These are phyloP conservation scores for Aspergillus piperis DNA, from an alignment of 2,329 filamentous ascomycete species.

Conservation along the genomic window DNA sequence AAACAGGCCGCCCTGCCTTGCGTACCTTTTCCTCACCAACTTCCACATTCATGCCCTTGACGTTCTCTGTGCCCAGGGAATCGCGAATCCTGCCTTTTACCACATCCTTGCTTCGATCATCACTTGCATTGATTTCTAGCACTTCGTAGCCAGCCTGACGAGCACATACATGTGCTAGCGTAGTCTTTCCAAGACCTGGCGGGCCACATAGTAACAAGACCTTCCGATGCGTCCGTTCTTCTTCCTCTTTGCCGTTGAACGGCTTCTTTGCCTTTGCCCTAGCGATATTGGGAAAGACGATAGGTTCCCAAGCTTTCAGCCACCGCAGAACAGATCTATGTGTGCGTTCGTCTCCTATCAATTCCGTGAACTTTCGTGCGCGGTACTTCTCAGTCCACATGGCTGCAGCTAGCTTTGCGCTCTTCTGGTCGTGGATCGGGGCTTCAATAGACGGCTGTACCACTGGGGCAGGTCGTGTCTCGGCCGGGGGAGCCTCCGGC, in stretches of 20 bases:
- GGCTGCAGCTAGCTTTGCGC: slow-evolving; percentile 35
- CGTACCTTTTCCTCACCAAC: slow-evolving; percentile 54
- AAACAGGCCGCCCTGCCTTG: slow-evolving; percentile 82
- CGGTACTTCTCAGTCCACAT: slow-evolving; percentile 98
- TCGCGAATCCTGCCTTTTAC: slow-evolving; percentile 90
- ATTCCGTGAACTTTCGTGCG: slow-evolving; percentile 84
- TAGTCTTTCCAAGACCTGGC: slow-evolving; percentile 93
- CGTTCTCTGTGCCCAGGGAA: slow-evolving; percentile 89
- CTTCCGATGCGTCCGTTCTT: slow-evolving; percentile 79
- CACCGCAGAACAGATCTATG: slow-evolving; percentile 87
- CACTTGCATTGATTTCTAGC: slow-evolving; percentile 95
- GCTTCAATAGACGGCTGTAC: slow-evolving; percentile 39
- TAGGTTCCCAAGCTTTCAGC: slow-evolving; percentile 90
- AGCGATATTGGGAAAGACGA: slow-evolving; percentile 80
- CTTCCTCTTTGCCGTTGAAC: slow-evolving; percentile 49
- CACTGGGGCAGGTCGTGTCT: slow-evolving; percentile 18
- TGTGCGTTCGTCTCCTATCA: slow-evolving; percentile 92
- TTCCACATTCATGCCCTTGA: slow-evolving; percentile 64
- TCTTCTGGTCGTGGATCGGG: slow-evolving; percentile 21
- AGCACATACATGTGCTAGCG: slow-evolving; percentile 92
- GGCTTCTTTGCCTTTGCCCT: slow-evolving; percentile 59
- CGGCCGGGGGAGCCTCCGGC: slow-evolving; percentile 41
- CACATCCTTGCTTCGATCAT: slow-evolving; percentile 85
- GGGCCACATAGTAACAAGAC: slow-evolving; percentile 88
- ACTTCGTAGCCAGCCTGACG: slow-evolving; percentile 94